These are phyloP conservation scores for Kuraishia molischiana DNA, from an alignment of 805 yeast species.

Conservation along the genomic window DNA sequence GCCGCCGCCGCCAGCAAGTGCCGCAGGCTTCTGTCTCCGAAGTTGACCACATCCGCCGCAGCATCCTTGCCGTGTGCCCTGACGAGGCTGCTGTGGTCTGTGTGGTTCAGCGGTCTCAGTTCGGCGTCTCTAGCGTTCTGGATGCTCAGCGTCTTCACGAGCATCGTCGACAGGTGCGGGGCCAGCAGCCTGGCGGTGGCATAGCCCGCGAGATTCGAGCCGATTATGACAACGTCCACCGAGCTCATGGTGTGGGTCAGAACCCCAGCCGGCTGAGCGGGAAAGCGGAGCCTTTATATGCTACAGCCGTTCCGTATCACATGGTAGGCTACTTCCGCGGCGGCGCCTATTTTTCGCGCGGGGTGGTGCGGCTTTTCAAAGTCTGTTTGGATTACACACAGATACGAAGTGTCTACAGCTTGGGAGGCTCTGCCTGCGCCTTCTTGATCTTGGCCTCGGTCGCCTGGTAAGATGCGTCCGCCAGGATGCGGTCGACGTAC, in stretches of 20 bases:
- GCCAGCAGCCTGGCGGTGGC: background rate
- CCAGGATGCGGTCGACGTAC: too few relatives aligned
- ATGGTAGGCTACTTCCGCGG: background rate
- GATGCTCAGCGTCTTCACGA: background rate
- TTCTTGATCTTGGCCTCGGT: too few relatives aligned
- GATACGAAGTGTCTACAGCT: too few relatives aligned
- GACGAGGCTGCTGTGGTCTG: constrained; percentile 8
- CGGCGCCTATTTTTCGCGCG: background rate
- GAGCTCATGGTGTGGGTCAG: too few relatives aligned
- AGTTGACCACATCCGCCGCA: constrained; percentile 26
- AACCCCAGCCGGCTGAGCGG: too few relatives aligned
- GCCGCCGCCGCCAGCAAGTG: constrained; percentile 20
- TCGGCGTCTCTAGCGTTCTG: background rate
- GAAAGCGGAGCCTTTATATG: too few relatives aligned
- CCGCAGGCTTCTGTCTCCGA: constrained; percentile 24
- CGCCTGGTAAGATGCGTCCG: too few relatives aligned
- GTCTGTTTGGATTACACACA: too few relatives aligned
- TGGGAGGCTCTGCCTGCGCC: too few relatives aligned
- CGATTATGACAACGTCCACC: background rate
- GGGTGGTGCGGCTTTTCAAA: too few relatives aligned
- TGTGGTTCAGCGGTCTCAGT: constrained; percentile 24
- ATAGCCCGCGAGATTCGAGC: background rate
- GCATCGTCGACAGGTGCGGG: background rate
- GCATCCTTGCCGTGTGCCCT: constrained; percentile 14
- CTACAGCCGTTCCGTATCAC: too few relatives aligned